Conservation (phyloP, 257 asterid species). For the Jacaranda copaia region DNA sequence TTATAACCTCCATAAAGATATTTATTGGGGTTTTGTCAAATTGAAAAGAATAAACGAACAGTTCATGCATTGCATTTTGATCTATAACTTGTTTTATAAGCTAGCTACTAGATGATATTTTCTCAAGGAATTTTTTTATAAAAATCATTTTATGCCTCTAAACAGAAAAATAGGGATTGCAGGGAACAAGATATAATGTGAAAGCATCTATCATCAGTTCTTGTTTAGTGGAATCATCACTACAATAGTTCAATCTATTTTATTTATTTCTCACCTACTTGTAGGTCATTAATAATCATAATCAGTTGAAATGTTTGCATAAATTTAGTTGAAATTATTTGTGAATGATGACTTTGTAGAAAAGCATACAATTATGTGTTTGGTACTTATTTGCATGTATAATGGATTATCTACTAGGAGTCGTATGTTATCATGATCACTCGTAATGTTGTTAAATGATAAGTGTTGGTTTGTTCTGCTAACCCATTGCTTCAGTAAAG, state of each 20-base stretch:
- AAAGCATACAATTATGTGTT: background rate
- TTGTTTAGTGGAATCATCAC: conserved; percentile 82
- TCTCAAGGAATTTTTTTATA: background rate
- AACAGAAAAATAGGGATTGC: conserved; percentile 65
- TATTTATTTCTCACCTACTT: conserved; percentile 11
- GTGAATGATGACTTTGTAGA: conserved; percentile 15
- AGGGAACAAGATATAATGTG: conserved; percentile 69
- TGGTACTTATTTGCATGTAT: background rate
- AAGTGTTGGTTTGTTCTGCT: background rate
- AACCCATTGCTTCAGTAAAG: conserved; percentile 1
- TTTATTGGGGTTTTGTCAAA: too few relatives aligned
- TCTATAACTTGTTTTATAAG: conserved; percentile 16
- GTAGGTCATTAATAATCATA: conserved; percentile 9
- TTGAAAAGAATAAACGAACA: conserved; percentile 68
- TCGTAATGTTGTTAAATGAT: background rate
- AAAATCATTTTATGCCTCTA: conserved; percentile 34
- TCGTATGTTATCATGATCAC: background rate
- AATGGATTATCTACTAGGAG: background rate
- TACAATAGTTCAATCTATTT: conserved; percentile 65
- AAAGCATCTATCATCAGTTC: conserved; percentile 83
- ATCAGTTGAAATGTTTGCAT: conserved; percentile 14
- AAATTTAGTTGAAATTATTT: background rate
- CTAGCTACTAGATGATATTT: conserved; percentile 16
- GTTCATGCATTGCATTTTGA: conserved; percentile 19
- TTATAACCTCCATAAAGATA: too few relatives aligned